phyloP scores from a whole-genome alignment of 2,329 filamentous ascomycete species.

The Alternaria gansuensis region DNA sequence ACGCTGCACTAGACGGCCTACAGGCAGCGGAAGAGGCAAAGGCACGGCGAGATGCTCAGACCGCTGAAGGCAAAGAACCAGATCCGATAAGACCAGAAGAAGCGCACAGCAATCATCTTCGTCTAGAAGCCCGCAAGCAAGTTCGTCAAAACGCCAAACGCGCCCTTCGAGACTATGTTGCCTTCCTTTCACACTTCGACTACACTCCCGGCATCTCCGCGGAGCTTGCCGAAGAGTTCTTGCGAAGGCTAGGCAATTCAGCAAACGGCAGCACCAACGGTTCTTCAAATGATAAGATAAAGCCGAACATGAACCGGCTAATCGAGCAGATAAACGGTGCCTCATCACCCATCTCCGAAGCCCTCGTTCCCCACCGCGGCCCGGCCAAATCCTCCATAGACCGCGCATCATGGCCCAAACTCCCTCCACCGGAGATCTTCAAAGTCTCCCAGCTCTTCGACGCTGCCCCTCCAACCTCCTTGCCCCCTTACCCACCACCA shows the following conservation, averaged over 20 bases:
- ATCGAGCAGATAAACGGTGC: conserved; percentile 36
- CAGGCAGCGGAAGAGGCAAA: conserved; percentile 52
- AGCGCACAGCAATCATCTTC: conserved; percentile 57
- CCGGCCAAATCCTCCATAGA: conserved; percentile 42
- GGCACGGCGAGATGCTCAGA: conserved; percentile 34
- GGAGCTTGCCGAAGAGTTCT: conserved; percentile 66
- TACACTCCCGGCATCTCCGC: conserved; percentile 77
- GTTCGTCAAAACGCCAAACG: conserved; percentile 79
- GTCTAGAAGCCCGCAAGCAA: conserved; percentile 70
- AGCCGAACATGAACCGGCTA: conserved; percentile 36
- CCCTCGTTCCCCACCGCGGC: conserved; percentile 56
- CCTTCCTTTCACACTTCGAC: conserved; percentile 77
- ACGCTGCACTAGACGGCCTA: conserved; percentile 63
- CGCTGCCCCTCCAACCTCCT: conserved; percentile 69
- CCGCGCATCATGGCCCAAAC: conserved; percentile 55
- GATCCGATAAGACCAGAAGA: conserved; percentile 56
- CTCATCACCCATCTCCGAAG: conserved; percentile 47
- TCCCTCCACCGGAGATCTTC: conserved; percentile 62
- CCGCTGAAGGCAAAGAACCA: conserved; percentile 40
- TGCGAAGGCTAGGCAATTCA: conserved; percentile 40
- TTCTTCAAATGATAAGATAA: conserved; percentile 27
- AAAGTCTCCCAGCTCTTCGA: conserved; percentile 74
- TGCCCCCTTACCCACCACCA: conserved; percentile 71
- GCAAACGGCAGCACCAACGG: conserved; percentile 26
- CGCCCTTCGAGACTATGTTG: conserved; percentile 76